Conservation (phyloP, 1,139 yeast genomes). For the Lodderomyces pseudojiufengensis region DNA sequence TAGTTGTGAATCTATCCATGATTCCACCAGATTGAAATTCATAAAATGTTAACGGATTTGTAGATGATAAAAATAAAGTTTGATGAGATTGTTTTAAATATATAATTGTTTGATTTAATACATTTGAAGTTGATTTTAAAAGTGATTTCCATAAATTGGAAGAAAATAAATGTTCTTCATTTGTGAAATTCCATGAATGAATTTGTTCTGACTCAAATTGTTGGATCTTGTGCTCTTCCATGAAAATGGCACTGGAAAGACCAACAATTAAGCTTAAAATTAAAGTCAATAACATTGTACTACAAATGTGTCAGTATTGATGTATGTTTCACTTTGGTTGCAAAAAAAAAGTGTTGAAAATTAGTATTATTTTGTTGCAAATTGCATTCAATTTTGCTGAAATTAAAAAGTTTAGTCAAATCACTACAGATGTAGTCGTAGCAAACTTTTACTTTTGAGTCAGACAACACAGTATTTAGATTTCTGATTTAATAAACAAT, state of each 20-base stretch:
- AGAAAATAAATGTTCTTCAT: not conserved
- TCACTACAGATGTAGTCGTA: too few relatives aligned
- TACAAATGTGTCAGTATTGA: too few relatives aligned
- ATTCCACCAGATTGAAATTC: conserved; percentile 5
- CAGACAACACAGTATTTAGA: too few relatives aligned
- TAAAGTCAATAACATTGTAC: too few relatives aligned
- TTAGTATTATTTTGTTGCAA: too few relatives aligned
- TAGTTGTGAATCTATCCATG: not conserved
- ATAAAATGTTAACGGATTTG: not conserved
- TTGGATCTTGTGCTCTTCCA: not conserved
- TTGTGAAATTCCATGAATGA: conserved; percentile 1
- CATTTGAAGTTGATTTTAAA: not conserved
- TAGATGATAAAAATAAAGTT: conserved; percentile 4
- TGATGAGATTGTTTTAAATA: conserved; percentile 7
- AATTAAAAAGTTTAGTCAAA: too few relatives aligned
- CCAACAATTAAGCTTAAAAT: too few relatives aligned
- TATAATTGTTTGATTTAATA: conserved; percentile 4
- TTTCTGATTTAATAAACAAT: too few relatives aligned
- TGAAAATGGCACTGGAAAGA: not conserved
- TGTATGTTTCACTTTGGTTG: too few relatives aligned
- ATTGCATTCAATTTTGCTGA: too few relatives aligned
- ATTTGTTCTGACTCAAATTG: not conserved
- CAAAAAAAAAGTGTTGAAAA: too few relatives aligned
- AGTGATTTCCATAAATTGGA: conserved; percentile 2
- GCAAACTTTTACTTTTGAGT: too few relatives aligned